These are phyloP conservation scores for Alternaria longipes DNA, from an alignment of 2,329 filamentous ascomycete genomes.

Conservation along the genomic window DNA sequence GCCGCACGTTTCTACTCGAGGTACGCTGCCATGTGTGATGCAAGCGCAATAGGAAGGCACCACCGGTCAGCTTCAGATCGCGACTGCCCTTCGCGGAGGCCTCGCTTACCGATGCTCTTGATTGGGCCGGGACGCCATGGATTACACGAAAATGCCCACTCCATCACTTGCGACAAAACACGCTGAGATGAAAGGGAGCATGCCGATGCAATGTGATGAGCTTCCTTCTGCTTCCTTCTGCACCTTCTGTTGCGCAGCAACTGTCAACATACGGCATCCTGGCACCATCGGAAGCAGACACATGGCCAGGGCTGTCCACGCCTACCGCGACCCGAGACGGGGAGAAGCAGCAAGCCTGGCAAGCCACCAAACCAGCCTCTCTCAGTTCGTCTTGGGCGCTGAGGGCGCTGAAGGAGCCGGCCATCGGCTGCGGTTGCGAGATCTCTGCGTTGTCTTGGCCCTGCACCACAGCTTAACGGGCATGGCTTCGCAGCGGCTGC, in stretches of 20 bases:
- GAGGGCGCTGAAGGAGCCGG: slow-evolving; percentile 28
- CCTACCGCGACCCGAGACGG: slow-evolving; percentile 34
- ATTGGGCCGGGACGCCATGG: slow-evolving; percentile 36
- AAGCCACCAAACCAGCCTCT: slow-evolving; percentile 31
- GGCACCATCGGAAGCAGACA: background rate
- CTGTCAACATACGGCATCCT: slow-evolving; percentile 12
- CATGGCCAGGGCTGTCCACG: slow-evolving; percentile 28
- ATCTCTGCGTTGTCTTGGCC: slow-evolving; percentile 30
- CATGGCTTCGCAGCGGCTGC: slow-evolving; percentile 34
- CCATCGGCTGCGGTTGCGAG: slow-evolving; percentile 38
- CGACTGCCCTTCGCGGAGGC: slow-evolving; percentile 20
- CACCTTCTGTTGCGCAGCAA: slow-evolving; percentile 19
- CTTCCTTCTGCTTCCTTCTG: slow-evolving; percentile 7
- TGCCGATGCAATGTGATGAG: slow-evolving; percentile 11
- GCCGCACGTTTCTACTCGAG: slow-evolving; percentile 9
- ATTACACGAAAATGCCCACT: slow-evolving; percentile 25
- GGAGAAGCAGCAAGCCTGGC: slow-evolving; percentile 34
- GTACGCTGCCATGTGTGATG: slow-evolving; percentile 5
- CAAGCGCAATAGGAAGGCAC: slow-evolving; percentile 18
- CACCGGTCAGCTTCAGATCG: slow-evolving; percentile 20
- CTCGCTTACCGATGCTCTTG: slow-evolving; percentile 31
- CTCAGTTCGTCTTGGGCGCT: slow-evolving; percentile 7
- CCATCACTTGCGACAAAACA: slow-evolving; percentile 22
- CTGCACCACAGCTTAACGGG: slow-evolving; percentile 27
- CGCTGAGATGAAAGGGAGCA: slow-evolving; percentile 33